Base-by-base conservation (phyloP, 495 filamentous ascomycete species). In the Choiromyces venosus region DNA sequence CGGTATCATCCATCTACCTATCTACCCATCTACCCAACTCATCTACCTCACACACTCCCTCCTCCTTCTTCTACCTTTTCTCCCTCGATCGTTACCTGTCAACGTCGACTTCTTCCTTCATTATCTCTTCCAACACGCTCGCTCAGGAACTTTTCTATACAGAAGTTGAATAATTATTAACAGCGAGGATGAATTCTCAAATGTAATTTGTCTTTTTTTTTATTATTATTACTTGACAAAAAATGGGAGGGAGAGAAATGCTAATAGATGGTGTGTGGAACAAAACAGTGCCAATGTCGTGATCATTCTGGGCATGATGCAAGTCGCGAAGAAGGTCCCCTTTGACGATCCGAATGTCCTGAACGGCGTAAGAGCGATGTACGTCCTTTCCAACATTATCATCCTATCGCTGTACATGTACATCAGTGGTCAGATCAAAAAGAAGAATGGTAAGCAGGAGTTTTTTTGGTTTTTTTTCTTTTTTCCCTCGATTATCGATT, bases 241-340 rank as follows among this genome's bases (percentile, higher is more conserved):
- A 40, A 5, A 14, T 25, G n/a, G 19, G 7, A 56, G 21, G 33
- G 65, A 37, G 35, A 12, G 40, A 36, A 52, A 29, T 61, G 68
- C 69, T 37, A 71, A 61, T 37, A 61, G 46, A 74, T 19, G 36
- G 36, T 64, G 19, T n/a, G 36, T 18, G n/a, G 40, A 29, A 33
- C 65, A 79, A 70, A 6, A 36, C 83, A 96, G 93, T 77, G 96
- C 93, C 76, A 97, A 97, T 86, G 86, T 97, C 83, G 86, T 91
- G 83, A 92, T 97, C 88, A 94, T 97, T 83, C 88, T 97, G 77
- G 92, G 92, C 80, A 93, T 97, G 90, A 97, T 98, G 93, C 95
- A 98, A 85, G 88, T 93, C 71, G 90, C 95, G 73, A 99, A 99
- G 88, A 92, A 90, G 85, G 89, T 99, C 69, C 92, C 93, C 65